phyloP scores from a whole-genome alignment of 176 grass and related monocot genomes.

The Avena sativa region DNA sequence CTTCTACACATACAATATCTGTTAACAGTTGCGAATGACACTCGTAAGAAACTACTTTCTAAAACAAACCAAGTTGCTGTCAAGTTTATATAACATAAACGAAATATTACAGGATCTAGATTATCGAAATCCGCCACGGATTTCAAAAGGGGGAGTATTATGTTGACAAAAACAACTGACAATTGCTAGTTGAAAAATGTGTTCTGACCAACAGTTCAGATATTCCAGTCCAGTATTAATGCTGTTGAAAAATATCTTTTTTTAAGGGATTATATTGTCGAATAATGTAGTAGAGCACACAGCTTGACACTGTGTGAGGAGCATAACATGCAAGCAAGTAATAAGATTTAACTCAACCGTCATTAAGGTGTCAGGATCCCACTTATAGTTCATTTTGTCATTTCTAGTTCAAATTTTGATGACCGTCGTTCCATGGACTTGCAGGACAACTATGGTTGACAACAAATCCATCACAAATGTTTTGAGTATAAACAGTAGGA shows the following conservation, averaged over 20 bases:
- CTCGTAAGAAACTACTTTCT: not conserved
- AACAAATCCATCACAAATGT: not conserved
- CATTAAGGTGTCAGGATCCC: too few species aligned
- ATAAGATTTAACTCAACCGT: not conserved
- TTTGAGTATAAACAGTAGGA: not conserved
- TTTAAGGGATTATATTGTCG: not conserved
- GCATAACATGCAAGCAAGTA: not conserved
- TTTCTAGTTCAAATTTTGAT: too few species aligned
- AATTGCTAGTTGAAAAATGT: not conserved
- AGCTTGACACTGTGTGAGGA: not conserved
- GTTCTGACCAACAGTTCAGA: not conserved
- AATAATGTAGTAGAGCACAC: not conserved
- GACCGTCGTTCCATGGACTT: not conserved
- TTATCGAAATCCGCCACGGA: not conserved
- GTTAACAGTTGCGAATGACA: not conserved
- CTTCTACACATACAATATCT: not conserved
- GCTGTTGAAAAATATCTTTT: conserved; percentile 52
- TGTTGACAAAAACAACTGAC: not conserved
- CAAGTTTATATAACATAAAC: not conserved
- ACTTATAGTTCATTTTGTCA: too few species aligned
- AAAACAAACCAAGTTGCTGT: not conserved
- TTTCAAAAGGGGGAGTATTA: not conserved
- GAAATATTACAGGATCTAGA: not conserved
- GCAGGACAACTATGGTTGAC: not conserved
- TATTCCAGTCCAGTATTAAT: not conserved